Percentiles rank a stretch among this genome's conserved stretches.
Conservation (phyloP, 129 eudicot species). For the Apium graveolens region DNA sequence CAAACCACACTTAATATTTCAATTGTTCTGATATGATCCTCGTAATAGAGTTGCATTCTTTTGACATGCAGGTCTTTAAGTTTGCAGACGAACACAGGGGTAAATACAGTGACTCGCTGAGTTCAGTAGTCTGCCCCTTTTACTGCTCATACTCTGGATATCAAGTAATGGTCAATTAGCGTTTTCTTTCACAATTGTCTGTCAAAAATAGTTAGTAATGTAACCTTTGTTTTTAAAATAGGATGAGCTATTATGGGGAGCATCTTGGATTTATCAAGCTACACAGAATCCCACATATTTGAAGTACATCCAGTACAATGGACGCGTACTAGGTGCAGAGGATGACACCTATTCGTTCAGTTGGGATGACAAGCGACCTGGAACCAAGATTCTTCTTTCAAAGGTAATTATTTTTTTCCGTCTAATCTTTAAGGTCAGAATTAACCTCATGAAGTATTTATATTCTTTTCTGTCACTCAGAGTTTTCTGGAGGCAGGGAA, state of each 20-base stretch:
- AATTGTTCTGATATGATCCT: background rate
- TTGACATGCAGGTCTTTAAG: conserved; percentile 55
- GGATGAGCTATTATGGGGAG: conserved; percentile 98
- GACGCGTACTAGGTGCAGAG: conserved; percentile 65
- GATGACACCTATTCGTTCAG: conserved; percentile 81
- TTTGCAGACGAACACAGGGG: conserved; percentile 85
- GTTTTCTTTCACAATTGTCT: background rate
- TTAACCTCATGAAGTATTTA: background rate
- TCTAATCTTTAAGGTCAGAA: background rate
- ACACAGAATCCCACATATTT: conserved; percentile 44
- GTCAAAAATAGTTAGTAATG: background rate
- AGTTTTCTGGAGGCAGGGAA: conserved; percentile 46
- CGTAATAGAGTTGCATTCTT: conserved; percentile 7
- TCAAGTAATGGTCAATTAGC: conserved; percentile 35
- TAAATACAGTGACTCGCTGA: conserved; percentile 72
- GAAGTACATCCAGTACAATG: conserved; percentile 71
- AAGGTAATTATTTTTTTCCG: conserved; percentile 28
- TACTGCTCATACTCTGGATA: conserved; percentile 96
- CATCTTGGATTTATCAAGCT: conserved; percentile 91
- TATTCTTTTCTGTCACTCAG: conserved; percentile 19
- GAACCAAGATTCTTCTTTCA: conserved; percentile 75
- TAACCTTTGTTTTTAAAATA: conserved; percentile 6
- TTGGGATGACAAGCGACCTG: conserved; percentile 92
- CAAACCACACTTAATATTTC: background rate
- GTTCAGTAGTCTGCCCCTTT: conserved; percentile 75